These are phyloP conservation scores for Phytophthora cactorum DNA, from an alignment of 352 stramenopile genomes.

Conservation along the genomic window DNA sequence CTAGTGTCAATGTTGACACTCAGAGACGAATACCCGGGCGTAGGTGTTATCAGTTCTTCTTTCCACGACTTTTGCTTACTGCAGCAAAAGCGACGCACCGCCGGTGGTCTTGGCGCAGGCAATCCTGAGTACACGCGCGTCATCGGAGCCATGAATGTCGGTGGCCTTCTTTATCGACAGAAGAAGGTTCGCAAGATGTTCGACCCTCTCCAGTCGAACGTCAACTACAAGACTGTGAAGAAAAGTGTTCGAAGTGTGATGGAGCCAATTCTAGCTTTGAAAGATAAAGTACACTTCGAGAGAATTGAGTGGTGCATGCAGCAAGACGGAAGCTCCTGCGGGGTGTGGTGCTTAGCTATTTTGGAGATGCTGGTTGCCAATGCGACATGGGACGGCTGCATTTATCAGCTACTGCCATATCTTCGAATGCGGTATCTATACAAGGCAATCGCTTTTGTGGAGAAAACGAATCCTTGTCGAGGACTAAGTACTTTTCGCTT, in stretches of 20 bases:
- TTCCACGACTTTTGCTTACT: neutral
- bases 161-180: conserved; percentile 2
- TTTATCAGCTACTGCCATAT: conserved; percentile 6
- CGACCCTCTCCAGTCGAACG: neutral
- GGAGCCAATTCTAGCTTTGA: neutral
- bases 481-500: neutral
- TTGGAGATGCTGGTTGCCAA: conserved; percentile 1
- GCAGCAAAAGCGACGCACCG: conserved; percentile 2
- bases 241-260: conserved; percentile 1
- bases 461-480: neutral
- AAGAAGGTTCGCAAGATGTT: conserved; percentile 1
- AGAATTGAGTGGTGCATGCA: conserved; percentile 10
- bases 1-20: conserved; percentile 4
- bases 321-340: conserved; percentile 13
- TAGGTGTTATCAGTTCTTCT: neutral
- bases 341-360: conserved; percentile 12
- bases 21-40: neutral
- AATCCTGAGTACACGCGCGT: neutral
- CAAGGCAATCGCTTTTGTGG: conserved; percentile 1
- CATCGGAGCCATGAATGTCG: conserved; percentile 4
- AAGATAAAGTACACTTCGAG: conserved; percentile 1
- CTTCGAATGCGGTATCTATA: conserved; percentile 5
- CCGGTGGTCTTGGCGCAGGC: neutral
- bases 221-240: conserved; percentile 9
- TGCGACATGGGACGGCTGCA: neutral